Percentiles rank a stretch among this genome's conserved stretches.
These are phyloP conservation scores for Eleusine coracana DNA, from an alignment of 176 grass and related monocot species.

Conservation along the genomic window DNA sequence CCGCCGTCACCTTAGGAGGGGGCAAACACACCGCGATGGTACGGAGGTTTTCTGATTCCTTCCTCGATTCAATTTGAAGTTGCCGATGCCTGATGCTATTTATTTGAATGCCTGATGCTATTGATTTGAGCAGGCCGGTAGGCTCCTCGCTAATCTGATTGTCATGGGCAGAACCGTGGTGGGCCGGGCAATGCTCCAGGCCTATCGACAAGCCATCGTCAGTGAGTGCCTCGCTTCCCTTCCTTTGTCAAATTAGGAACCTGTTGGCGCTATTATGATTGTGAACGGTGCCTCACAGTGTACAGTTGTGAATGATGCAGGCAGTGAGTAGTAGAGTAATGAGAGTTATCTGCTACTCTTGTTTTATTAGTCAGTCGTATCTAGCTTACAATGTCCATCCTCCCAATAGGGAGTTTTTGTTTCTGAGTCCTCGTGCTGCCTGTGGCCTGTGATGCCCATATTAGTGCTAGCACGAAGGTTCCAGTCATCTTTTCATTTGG, in stretches of 20 bases:
- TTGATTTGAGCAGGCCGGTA: conserved; percentile 50
- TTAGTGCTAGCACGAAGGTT: neutral
- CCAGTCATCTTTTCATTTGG: neutral
- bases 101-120: neutral
- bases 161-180: conserved; percentile 65
- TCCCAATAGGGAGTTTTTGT: neutral
- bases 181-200: conserved; percentile 75
- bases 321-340: neutral
- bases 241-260: neutral
- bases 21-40: conserved; percentile 36
- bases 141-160: conserved; percentile 75
- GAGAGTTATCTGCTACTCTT: neutral
- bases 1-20: neutral
- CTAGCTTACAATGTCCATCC: neutral
- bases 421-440: neutral
- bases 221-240: conserved; percentile 51
- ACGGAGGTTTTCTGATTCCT: neutral
- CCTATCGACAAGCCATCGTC: conserved; percentile 80
- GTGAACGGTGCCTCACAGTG: neutral
- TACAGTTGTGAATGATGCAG: neutral
- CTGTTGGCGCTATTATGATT: neutral
- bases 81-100: too few relatives aligned
- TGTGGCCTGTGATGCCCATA: neutral
- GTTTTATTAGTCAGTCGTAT: neutral
- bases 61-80: neutral